Percentiles rank a stretch among this genome's conserved stretches.
These are phyloP conservation scores for Suhomyces bokatorum DNA, from an alignment of 1,139 yeast genomes.

Conservation along the genomic window DNA sequence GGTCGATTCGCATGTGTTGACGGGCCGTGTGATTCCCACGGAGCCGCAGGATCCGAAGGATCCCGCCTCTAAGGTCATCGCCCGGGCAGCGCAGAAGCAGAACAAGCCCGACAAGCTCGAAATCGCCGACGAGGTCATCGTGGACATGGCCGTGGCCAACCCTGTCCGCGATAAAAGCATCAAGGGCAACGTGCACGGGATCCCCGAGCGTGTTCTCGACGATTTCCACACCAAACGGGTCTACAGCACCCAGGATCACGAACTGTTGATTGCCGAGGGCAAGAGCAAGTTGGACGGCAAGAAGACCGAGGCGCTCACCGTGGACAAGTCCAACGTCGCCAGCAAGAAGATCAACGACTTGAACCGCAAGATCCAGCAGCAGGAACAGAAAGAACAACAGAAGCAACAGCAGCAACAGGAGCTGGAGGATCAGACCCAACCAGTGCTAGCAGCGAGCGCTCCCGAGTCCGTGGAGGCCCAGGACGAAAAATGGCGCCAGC, in stretches of 20 bases:
- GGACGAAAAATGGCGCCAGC: slow-evolving; percentile 6
- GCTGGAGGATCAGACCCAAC: too few species aligned
- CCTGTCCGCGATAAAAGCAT: slow-evolving; percentile 29
- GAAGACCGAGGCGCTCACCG: slow-evolving; percentile 14
- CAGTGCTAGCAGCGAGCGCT: too few species aligned
- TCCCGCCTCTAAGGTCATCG: slow-evolving; percentile 6
- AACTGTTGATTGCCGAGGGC: slow-evolving; percentile 10
- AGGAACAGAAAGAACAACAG: slow-evolving; percentile 9
- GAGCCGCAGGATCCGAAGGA: slow-evolving; percentile 1
- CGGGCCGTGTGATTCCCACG: slow-evolving; percentile 10
- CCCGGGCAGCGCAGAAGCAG: slow-evolving; percentile 1
- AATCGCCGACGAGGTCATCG: slow-evolving; percentile 24
- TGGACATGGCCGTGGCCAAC: slow-evolving; percentile 41
- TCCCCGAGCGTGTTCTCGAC: slow-evolving; percentile 34
- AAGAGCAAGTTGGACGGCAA: slow-evolving; percentile 17
- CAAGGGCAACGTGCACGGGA: slow-evolving; percentile 33
- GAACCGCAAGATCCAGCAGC: slow-evolving; percentile 13
- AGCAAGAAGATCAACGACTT: slow-evolving; percentile 17
- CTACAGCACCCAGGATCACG: slow-evolving; percentile 33
- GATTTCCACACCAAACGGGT: slow-evolving; percentile 29
- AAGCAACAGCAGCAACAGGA: not conserved
- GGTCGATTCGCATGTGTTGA: slow-evolving; percentile 26
- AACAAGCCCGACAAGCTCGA: slow-evolving; percentile 3
- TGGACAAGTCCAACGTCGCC: slow-evolving; percentile 20
- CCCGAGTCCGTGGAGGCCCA: too few species aligned